A percentile compares a stretch with the other conserved stretches of the same genome.
These are phyloP conservation scores for Hypholoma sublateritium DNA, from an alignment of 768 basidiomycete species.

Conservation along the genomic window DNA sequence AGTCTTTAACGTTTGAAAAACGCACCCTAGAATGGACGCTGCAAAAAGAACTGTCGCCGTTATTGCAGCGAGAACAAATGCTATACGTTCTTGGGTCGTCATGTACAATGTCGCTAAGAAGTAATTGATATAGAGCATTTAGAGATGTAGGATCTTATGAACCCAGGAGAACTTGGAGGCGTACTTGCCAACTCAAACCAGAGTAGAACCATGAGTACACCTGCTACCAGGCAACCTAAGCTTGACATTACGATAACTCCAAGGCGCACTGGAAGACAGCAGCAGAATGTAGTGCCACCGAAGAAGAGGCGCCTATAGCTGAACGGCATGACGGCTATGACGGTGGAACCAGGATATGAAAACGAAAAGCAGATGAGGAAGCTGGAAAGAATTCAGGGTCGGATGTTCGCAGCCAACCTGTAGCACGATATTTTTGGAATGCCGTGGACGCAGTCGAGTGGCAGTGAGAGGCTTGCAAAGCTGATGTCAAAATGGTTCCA, in stretches of 20 bases:
- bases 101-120: constrained; percentile 33
- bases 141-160: not conserved
- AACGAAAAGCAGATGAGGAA: not conserved
- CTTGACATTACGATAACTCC: constrained; percentile 58
- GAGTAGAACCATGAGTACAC: constrained; percentile 48
- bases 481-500: too few relatives aligned
- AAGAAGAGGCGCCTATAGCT: constrained; percentile 46
- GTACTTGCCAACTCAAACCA: constrained; percentile 66
- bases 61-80: constrained; percentile 50
- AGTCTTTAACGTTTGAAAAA: not conserved
- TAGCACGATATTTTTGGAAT: not conserved
- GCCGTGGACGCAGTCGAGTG: too few relatives aligned
- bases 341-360: not conserved
- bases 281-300: constrained; percentile 57
- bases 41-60: constrained; percentile 54
- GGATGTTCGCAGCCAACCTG: not conserved
- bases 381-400: not conserved
- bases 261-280: constrained; percentile 59
- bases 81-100: constrained; percentile 32
- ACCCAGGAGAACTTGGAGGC: not conserved
- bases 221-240: constrained; percentile 54
- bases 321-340: constrained; percentile 43
- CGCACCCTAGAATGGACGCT: constrained; percentile 58
- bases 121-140: constrained; percentile 1
- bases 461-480: too few relatives aligned